Evolutionary conservation across 2,329 filamentous ascomycete species (phyloP).

Genomic region (Epichloe baconii): DNA sequence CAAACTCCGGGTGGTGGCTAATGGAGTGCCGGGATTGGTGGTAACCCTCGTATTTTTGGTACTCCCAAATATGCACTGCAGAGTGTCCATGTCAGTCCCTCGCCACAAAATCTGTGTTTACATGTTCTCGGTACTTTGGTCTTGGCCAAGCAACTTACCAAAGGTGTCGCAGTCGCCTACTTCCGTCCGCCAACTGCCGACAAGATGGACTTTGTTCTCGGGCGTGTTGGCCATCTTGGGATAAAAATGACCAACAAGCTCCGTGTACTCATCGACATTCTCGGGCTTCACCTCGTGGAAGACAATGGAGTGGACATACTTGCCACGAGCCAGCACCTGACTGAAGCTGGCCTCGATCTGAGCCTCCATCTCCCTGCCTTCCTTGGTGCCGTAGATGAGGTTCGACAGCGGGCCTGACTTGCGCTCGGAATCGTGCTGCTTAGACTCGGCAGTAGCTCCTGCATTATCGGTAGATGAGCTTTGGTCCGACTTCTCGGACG

Average conservation of each 20-base stretch:
- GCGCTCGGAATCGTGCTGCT: constrained; percentile 44
- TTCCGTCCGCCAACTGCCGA: constrained; percentile 96
- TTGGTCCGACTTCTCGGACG: constrained; percentile 27
- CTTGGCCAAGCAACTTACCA: constrained; percentile 39
- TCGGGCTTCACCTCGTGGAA: constrained; percentile 94
- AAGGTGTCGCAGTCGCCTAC: constrained; percentile 97
- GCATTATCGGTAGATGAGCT: constrained; percentile 22
- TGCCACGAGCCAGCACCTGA: constrained; percentile 85
- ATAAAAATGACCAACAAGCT: constrained; percentile 84
- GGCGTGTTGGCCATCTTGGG: constrained; percentile 72
- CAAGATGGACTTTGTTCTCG: constrained; percentile 88
- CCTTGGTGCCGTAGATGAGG: constrained; percentile 93
- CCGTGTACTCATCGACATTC: constrained; percentile 87
- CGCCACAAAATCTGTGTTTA: not conserved
- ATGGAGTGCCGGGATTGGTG: constrained; percentile 84
- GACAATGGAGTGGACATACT: constrained; percentile 97
- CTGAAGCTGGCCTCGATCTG: constrained; percentile 96
- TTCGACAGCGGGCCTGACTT: constrained; percentile 65
- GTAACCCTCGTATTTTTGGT: constrained; percentile 92
- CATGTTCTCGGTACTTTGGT: not conserved
- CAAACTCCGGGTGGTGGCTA: constrained; percentile 67
- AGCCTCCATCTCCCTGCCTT: constrained; percentile 84
- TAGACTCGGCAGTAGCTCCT: constrained; percentile 38
- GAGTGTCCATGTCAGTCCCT: not conserved
- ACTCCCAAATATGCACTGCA: constrained; percentile 97